Evolutionary conservation across 2,329 filamentous ascomycete species (phyloP).

Genomic region (Cladophialophora carrionii): DNA sequence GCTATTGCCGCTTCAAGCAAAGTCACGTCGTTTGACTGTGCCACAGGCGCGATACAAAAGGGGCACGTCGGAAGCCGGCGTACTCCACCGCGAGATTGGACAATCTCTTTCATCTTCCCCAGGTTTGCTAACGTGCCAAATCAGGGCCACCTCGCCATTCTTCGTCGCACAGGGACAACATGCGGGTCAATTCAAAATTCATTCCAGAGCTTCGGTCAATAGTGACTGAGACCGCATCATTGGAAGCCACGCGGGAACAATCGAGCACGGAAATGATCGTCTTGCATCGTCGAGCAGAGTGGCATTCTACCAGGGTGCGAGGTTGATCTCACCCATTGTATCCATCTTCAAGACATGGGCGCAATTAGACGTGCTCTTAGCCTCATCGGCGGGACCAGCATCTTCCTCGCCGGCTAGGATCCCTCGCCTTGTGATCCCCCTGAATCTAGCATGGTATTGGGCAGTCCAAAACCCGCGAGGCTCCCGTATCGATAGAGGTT

Average conservation of each 20-base stretch:
- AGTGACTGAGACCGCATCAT: background rate
- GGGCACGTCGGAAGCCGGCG: slow-evolving; percentile 25
- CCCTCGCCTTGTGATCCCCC: slow-evolving; percentile 24
- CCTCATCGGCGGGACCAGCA: slow-evolving; percentile 34
- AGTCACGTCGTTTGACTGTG: slow-evolving; percentile 10
- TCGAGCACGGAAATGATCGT: slow-evolving; percentile 6
- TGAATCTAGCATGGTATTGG: slow-evolving; percentile 33
- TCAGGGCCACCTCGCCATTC: slow-evolving; percentile 22
- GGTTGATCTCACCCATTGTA: slow-evolving; percentile 29
- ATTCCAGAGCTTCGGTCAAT: slow-evolving; percentile 8
- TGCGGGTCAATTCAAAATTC: slow-evolving; percentile 17
- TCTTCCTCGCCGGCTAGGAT: slow-evolving; percentile 20
- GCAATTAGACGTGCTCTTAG: slow-evolving; percentile 34
- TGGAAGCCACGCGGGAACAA: slow-evolving; percentile 3
- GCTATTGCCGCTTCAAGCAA: slow-evolving; percentile 5
- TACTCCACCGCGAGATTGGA: slow-evolving; percentile 32
- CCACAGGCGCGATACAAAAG: slow-evolving; percentile 18
- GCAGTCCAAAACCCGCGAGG: slow-evolving; percentile 31
- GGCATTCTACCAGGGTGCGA: background rate
- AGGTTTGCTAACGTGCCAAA: slow-evolving; percentile 31
- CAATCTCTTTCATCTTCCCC: slow-evolving; percentile 34
- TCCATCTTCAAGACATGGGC: slow-evolving; percentile 31
- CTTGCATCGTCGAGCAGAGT: background rate
- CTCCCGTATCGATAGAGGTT: slow-evolving; percentile 35
- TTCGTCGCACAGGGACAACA: slow-evolving; percentile 11